Base-by-base conservation (phyloP, 2,329 filamentous ascomycete species). In the Phialemonium atrogriseum region DNA sequence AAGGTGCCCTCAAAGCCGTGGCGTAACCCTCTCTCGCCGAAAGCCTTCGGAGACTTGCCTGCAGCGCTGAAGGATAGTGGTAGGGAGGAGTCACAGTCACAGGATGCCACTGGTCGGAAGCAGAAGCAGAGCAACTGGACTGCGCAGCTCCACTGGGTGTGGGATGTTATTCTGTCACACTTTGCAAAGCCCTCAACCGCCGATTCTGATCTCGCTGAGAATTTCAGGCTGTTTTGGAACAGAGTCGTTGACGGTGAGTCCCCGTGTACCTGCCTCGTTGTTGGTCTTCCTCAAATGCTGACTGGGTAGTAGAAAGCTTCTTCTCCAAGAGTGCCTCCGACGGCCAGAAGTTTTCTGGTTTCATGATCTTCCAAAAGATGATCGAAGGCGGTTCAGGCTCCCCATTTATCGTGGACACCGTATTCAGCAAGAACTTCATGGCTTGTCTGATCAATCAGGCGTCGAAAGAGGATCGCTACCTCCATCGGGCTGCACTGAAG, bases 331-430 rank as follows among this genome's bases (percentile, higher is more conserved):
- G 73, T 9, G 81, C 88, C 7, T 93, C 87, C 2, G 78, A 88
- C 25, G 85, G 88, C 45, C 82, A 93, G 34, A 96, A 95, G 56
- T 86, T 85, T 48, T 87, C 86, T 56, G 91, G 91, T 0, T 89
- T 96, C 58, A 77, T 88, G 47, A 72, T 96, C 3, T 85, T 95
- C 48, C 77, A 81, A 46, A 84, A 81, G 48, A 74, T 87, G 45
- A 60, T 95, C 4, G 60, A 69, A 26, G 61, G 62, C 4, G 56
- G 71, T 7, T 61, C 65, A 19, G 64, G 47, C 51, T 73, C 54
- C 41, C 54, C 40, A 41, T 64, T 51, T 35, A 70, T 68, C 45
- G 72, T 62, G 32, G 67, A 55, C 41, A 66, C 57, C 7, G 64
- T 94, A 1, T 94, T 96, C 52, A 87, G 84, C 46, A 77, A 79